phyloP scores from a whole-genome alignment of 805 yeast species.

The Pichia kluyveri region DNA sequence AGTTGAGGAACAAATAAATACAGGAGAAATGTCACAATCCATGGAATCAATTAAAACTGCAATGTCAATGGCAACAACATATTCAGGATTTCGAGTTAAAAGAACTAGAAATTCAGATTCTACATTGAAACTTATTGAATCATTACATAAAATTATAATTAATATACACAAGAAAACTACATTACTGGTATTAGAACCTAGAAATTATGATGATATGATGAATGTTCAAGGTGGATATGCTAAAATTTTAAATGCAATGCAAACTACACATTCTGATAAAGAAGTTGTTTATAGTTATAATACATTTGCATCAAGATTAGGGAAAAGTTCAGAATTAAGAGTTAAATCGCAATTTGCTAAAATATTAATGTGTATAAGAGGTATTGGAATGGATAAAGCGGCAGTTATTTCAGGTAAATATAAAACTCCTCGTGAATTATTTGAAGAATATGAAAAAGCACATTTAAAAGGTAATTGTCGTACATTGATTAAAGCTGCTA shows the following conservation, averaged over 20 bases:
- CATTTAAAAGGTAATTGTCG: neutral
- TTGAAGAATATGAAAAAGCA: conserved; percentile 33
- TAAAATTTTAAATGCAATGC: conserved; percentile 31
- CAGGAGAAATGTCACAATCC: conserved; percentile 35
- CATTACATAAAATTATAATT: conserved; percentile 37
- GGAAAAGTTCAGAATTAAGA: conserved; percentile 62
- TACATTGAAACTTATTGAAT: conserved; percentile 52
- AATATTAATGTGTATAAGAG: conserved; percentile 72
- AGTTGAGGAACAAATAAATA: conserved; percentile 61
- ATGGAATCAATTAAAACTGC: conserved; percentile 68
- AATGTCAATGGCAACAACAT: conserved; percentile 58
- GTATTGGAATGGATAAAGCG: conserved; percentile 83
- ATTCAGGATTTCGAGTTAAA: conserved; percentile 57
- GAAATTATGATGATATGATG: conserved; percentile 27
- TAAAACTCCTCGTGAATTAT: conserved; percentile 59
- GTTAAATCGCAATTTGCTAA: conserved; percentile 66
- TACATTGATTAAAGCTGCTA: conserved; percentile 8
- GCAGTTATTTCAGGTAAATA: conserved; percentile 59
- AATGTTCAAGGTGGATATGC: conserved; percentile 40
- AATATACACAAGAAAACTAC: conserved; percentile 29
- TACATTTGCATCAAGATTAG: conserved; percentile 57
- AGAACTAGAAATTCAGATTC: conserved; percentile 66
- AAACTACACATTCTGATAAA: conserved; percentile 17
- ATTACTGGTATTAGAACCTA: conserved; percentile 45
- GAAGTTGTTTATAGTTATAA: conserved; percentile 40